These are phyloP conservation scores for Inonotus obliquus DNA, from an alignment of 1,284 basidiomycete species.

Conservation along the genomic window DNA sequence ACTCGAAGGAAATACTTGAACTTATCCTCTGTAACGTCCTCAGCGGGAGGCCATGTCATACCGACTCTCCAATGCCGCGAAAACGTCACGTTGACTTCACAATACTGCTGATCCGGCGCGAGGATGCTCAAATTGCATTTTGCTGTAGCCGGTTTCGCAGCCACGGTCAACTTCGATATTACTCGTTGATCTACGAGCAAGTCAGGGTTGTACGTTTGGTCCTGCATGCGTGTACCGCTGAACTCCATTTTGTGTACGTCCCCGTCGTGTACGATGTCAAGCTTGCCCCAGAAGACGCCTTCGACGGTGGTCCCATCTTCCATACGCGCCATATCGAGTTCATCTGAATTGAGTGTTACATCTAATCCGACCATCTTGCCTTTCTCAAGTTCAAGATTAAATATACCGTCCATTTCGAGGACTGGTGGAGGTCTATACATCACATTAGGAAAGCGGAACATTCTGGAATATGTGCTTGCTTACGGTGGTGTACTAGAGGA, in stretches of 20 bases:
- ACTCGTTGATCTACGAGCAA: conserved; percentile 70
- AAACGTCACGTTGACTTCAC: conserved; percentile 66
- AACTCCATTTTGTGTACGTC: conserved; percentile 77
- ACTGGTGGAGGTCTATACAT: conserved; percentile 66
- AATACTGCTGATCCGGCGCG: conserved; percentile 65
- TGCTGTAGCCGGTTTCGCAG: conserved; percentile 64
- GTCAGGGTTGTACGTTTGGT: conserved; percentile 57
- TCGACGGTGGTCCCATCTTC: conserved; percentile 80
- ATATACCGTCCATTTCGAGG: conserved; percentile 78
- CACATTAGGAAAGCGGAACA: not conserved
- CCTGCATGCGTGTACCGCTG: conserved; percentile 63
- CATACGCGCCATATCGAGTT: conserved; percentile 82
- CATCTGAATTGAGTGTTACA: conserved; percentile 65
- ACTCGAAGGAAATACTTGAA: conserved; percentile 76
- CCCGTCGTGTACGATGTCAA: conserved; percentile 70
- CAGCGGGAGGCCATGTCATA: conserved; percentile 70
- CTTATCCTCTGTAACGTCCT: conserved; percentile 59
- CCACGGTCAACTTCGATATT: conserved; percentile 66
- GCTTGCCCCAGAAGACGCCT: conserved; percentile 79
- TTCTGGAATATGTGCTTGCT: conserved; percentile 29
- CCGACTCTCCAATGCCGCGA: conserved; percentile 67
- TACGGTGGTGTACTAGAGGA: conserved; percentile 62
- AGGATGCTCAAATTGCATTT: conserved; percentile 70
- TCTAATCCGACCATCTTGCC: conserved; percentile 74
- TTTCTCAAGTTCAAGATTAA: conserved; percentile 71